Evolutionary conservation across 768 basidiomycete species (phyloP), one percentile per base, ranked within the genome.

Genomic region (Boletus vermiculosoides): DNA sequence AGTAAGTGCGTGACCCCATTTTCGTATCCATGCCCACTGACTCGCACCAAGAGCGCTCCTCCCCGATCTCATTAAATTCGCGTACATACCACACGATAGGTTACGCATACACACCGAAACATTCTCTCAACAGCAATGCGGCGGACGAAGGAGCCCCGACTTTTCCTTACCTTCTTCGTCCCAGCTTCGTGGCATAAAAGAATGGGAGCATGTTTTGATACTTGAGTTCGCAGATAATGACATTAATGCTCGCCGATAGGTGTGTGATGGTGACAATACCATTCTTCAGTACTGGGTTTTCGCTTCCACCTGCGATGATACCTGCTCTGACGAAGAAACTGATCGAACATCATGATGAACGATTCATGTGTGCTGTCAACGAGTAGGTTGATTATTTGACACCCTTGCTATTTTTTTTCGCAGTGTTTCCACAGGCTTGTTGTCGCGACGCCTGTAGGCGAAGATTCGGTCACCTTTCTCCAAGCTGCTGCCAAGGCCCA

Each of bases 1-100:
- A 94, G 90, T 93, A 57, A 94, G 90, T 93, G 57, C 57, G 65
- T 36, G 11, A 23, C 36, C 18, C 48, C 30, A 0, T 25, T 15
- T 11, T 15, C 54, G 18, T 40, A 46, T 42, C 5, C 30, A 9
- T 46, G 0, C 2, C 5, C 1, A 45, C 40, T 56, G 41, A 56
- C 45, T 30, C 40, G 41, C 10, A 30, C 22, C 5, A 55, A 92
- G 91, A 72, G 84, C 90, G 10, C 78, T 96, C n/a, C 74, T 94
- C 15, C 93, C 93, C 1, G 84, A 88, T 55, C 75, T 92, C 40
- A 77, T 96, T 63, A 85, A 81, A 50, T 95, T 95, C 63, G 86
- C 91, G 8, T 95, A 94, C 66, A 86, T 88, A 59, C 84, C 88
- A 53, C 72, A 76, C 31, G 77, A 81, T 45, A 80, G 88, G 45